Evolutionary conservation across 495 filamentous ascomycete species (phyloP), one percentile per base, ranked within the genome.

Genomic region (Melanomma pulvis-pyrius): DNA sequence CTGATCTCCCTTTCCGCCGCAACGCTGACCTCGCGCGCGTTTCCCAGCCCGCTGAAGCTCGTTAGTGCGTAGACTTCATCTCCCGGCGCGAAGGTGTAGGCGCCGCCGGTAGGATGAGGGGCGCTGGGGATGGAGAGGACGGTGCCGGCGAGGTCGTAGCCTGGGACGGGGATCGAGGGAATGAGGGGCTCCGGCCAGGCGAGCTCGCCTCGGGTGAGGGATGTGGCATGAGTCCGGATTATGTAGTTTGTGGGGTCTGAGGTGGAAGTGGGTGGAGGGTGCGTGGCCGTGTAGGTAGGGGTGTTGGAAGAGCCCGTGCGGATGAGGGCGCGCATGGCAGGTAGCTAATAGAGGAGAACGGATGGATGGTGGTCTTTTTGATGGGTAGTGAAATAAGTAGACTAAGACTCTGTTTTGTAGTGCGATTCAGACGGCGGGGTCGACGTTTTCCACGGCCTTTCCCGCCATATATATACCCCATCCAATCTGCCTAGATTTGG

Each of bases 141-240:
- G 1, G 76, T 80, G 1, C 85, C 85, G 34, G 82, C 81, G 62
- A 86, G 72, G 72, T 87, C 86, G 65, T 84, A 80, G 60, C 85
- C 79, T 3, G 86, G 86, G 19, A 88, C 80, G 13, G 59, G 59
- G 1, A 58, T 63, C 11, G 34, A 19, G 50, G 53, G 51, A 1
- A 19, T 1, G 4, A 63, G 54, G 9, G 47, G 44, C 50, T 61
- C 61, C 28, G 72, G 52, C 75, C 79, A 81, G 17, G 73, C 63
- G 15, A 88, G 77, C 67, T 88, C 87, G 50, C 85, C 82, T 52
- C 82, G 77, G 63, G 80, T 87, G 46, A 86, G 82, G 21, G 85
- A 80, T 21, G 82, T 80, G 11, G 85, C 79, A 47, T 81, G 77
- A 15, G 87, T 82, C 59, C 83, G 83, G 72, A 90, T 81, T 6